These are phyloP conservation scores for Rhinocladiella mackenziei DNA, from an alignment of 2,329 filamentous ascomycete species.

Conservation along the genomic window DNA sequence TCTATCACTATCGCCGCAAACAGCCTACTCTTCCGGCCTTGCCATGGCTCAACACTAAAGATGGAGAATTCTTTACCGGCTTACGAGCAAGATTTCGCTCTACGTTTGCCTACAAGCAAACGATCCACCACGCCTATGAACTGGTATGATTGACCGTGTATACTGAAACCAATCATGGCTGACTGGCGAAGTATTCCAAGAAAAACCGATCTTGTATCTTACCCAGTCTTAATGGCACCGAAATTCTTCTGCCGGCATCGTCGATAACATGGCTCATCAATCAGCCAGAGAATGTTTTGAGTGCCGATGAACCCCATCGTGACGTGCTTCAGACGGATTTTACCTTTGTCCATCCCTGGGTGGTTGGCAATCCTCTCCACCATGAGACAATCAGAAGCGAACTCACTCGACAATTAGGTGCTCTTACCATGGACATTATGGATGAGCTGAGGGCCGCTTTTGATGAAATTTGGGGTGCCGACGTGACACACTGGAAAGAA, in stretches of 20 bases:
- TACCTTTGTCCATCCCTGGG: constrained; percentile 35
- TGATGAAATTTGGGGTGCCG: constrained; percentile 36
- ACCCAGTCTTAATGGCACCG: constrained; percentile 9
- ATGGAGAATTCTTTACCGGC: constrained; percentile 14
- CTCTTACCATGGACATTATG: constrained; percentile 36
- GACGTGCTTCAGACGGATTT: constrained; percentile 40
- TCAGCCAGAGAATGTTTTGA: constrained; percentile 42
- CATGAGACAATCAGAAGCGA: constrained; percentile 41
- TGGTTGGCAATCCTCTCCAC: constrained; percentile 40
- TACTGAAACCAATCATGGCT: neutral
- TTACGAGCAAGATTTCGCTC: constrained; percentile 16
- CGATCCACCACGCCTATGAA: constrained; percentile 19
- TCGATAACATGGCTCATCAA: constrained; percentile 42
- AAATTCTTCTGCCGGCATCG: constrained; percentile 35
- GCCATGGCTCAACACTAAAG: constrained; percentile 19
- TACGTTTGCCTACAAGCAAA: constrained; percentile 12
- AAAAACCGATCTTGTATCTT: constrained; percentile 17
- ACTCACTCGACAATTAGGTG: constrained; percentile 39
- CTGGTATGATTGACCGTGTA: constrained; percentile 4
- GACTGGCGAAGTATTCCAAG: constrained; percentile 18
- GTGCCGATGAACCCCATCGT: constrained; percentile 36
- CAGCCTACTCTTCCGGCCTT: constrained; percentile 15
- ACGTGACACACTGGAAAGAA: constrained; percentile 38
- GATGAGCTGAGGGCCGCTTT: constrained; percentile 38
- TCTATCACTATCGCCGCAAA: neutral